A percentile compares a stretch with the other conserved stretches of the same genome.
Conservation (phyloP, 1,284 basidiomycete species). For the Chalciporus sp. region DNA sequence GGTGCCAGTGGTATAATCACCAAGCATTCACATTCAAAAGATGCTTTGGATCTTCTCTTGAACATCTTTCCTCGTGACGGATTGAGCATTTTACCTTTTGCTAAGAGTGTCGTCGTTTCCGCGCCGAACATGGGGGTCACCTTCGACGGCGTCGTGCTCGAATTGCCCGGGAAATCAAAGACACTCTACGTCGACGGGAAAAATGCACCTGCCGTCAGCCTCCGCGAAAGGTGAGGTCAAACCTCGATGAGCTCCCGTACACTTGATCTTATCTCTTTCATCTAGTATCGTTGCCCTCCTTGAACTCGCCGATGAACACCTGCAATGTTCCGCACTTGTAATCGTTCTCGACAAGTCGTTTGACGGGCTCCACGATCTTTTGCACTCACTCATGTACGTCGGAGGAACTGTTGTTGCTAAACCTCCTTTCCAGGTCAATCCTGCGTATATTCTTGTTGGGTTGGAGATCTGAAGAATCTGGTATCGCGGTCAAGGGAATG, state of each 20-base stretch:
- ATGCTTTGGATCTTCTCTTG: slow-evolving; percentile 75
- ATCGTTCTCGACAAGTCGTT: slow-evolving; percentile 70
- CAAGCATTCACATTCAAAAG: slow-evolving; percentile 52
- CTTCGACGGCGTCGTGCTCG: slow-evolving; percentile 77
- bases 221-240: slow-evolving; percentile 70
- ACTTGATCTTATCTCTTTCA: slow-evolving; percentile 2
- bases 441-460: slow-evolving; percentile 74
- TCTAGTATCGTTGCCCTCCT: slow-evolving; percentile 77
- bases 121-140: slow-evolving; percentile 63
- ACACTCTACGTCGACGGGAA: slow-evolving; percentile 82
- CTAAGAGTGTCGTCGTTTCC: slow-evolving; percentile 72
- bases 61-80: slow-evolving; percentile 73
- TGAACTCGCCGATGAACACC: slow-evolving; percentile 78
- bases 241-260: not conserved
- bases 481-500: slow-evolving; percentile 33
- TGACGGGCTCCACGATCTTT: slow-evolving; percentile 57
- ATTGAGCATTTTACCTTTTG: slow-evolving; percentile 62
- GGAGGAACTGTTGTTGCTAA: slow-evolving; percentile 77
- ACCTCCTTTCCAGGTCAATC: slow-evolving; percentile 70
- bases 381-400: slow-evolving; percentile 84
- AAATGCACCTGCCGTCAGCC: slow-evolving; percentile 71
- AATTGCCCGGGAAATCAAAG: slow-evolving; percentile 67
- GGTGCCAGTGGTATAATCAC: slow-evolving; percentile 37
- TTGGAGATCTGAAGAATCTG: slow-evolving; percentile 59
- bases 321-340: slow-evolving; percentile 74